Base-by-base conservation (phyloP, 176 grass and related monocot genomes). In the Poa pratensis region DNA sequence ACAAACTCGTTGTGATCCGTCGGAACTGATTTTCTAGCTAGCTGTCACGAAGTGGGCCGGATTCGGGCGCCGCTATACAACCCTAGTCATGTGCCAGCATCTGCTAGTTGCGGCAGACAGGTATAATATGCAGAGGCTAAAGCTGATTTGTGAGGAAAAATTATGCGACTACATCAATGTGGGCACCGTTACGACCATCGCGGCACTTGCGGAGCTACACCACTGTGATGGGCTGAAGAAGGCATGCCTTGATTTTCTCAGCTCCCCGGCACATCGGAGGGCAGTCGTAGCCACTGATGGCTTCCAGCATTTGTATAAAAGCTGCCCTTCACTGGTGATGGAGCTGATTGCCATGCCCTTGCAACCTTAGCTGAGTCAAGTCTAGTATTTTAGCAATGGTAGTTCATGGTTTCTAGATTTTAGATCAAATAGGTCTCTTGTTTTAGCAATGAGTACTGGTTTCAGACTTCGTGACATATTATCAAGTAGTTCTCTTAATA, bases 241-340 rank as follows among this genome's bases (percentile, higher is more conserved):
- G 69, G 69, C 69, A 24, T 73, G 69, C 40, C 15, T 73, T 73
- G 22, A 73, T 73, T 73, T 73, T 73, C 69, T 73, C n/a, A 73
- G 69, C 42, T 73, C 20, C n/a, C 69, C 40, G 0, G 69, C 40
- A 16, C 42, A 48, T 73, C 40, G 69, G 2, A 46, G n/a, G 22
- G 69, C 69, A 48, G 2, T 73, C 3, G 69, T 73, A 12, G 69
- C 69, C 13, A 48, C 40, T 16, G 39, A 73, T 0, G 42, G 69
- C 13, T 73, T 73, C 69, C 5, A 73, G n/a, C 40, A 73, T 73
- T 3, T 73, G 12, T 48, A 15, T 17, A 26, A 26, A 40, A 48
- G 42, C 69, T 73, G 42, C 3, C 69, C 40, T 73, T 48, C 69
- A 16, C 5, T 73, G 14, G 40, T 73, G 69, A 73, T 45, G 69